phyloP scores from a whole-genome alignment of 2,329 filamentous ascomycete genomes.

The Scedosporium minutisporum region DNA sequence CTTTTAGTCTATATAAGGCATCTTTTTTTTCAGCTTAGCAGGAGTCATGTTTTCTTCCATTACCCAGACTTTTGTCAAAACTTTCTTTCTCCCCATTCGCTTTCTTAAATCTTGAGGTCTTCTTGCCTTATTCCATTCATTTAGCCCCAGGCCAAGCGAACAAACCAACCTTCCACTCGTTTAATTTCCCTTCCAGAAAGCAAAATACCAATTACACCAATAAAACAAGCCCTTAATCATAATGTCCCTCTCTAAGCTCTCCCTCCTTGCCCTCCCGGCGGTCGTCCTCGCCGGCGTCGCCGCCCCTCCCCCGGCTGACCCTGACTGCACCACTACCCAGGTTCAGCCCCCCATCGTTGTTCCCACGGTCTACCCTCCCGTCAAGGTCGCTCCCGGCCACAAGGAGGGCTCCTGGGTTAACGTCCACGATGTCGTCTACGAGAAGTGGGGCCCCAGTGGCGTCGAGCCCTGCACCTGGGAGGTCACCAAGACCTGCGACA shows the following conservation, averaged over 20 bases:
- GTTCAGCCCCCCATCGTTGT: neutral
- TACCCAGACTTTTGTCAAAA: neutral
- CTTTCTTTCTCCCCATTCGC: neutral
- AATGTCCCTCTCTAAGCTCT: slow-evolving; percentile 10
- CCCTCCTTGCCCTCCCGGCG: slow-evolving; percentile 8
- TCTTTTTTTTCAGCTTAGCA: neutral
- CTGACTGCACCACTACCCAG: neutral
- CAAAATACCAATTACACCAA: neutral
- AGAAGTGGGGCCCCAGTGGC: slow-evolving; percentile 7
- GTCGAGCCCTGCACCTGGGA: slow-evolving; percentile 9
- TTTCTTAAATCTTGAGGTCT: neutral
- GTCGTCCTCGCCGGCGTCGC: neutral
- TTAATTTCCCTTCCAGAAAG: neutral
- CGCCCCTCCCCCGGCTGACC: neutral
- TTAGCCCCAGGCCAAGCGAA: neutral
- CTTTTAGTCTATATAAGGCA: neutral
- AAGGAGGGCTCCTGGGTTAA: slow-evolving; percentile 1
- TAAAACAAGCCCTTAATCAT: neutral
- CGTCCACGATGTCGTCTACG: slow-evolving; percentile 9
- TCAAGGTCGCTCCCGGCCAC: neutral
- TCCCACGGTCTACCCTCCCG: neutral
- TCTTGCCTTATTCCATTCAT: neutral
- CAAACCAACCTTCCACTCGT: neutral
- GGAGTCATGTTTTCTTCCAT: neutral
- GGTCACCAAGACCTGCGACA: slow-evolving; percentile 9